phyloP scores from a whole-genome alignment of 805 yeast species.

The Blastobotrys mokoenaii region DNA sequence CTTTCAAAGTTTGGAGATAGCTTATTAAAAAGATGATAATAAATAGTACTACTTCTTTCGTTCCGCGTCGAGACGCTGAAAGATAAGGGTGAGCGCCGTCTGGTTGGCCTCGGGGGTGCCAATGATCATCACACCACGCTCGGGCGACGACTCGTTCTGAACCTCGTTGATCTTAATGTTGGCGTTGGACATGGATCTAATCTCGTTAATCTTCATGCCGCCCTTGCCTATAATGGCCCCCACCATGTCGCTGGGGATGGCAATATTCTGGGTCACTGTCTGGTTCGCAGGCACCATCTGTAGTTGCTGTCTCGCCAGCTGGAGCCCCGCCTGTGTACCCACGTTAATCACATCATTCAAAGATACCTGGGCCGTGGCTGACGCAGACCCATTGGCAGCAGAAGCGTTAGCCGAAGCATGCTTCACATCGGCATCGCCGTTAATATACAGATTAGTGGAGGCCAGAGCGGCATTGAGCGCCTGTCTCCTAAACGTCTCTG shows the following conservation, averaged over 20 bases:
- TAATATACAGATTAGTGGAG: slow-evolving; percentile 9
- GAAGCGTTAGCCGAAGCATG: not conserved
- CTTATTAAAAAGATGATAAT: too few species aligned
- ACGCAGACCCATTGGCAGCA: not conserved
- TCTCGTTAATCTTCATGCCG: slow-evolving; percentile 72
- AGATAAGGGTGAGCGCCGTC: slow-evolving; percentile 23
- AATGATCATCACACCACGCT: slow-evolving; percentile 21
- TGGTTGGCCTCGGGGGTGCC: slow-evolving; percentile 22
- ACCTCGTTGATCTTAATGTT: slow-evolving; percentile 59
- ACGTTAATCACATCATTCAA: slow-evolving; percentile 1
- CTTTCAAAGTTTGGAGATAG: too few species aligned
- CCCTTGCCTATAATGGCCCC: slow-evolving; percentile 84
- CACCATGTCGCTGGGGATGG: slow-evolving; percentile 67
- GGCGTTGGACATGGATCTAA: slow-evolving; percentile 66
- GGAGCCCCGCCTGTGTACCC: slow-evolving; percentile 7
- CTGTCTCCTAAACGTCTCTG: slow-evolving; percentile 17
- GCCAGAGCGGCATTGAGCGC: slow-evolving; percentile 10
- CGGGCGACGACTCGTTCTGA: slow-evolving; percentile 9
- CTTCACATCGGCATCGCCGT: slow-evolving; percentile 3
- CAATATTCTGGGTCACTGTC: slow-evolving; percentile 52
- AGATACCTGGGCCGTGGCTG: not conserved
- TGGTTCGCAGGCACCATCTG: slow-evolving; percentile 5
- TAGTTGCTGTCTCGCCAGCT: slow-evolving; percentile 8
- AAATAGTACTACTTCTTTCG: slow-evolving; percentile 9
- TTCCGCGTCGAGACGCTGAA: slow-evolving; percentile 23